Conservation (phyloP, 345 rosid species). For the Lepidium didymum region DNA sequence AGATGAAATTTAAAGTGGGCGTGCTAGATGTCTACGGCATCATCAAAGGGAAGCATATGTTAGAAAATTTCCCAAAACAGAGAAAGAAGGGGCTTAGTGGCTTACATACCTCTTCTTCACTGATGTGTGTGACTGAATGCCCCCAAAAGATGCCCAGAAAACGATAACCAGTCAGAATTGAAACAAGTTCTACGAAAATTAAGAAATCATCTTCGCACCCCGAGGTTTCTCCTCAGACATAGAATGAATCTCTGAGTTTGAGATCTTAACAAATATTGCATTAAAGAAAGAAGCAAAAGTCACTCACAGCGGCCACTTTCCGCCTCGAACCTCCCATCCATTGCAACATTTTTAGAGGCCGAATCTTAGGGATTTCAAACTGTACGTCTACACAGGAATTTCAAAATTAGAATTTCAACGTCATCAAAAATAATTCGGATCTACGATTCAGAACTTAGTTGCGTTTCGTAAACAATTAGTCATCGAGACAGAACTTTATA, state of each 20-base stretch:
- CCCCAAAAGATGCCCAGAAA: not conserved
- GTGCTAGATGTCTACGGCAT: not conserved
- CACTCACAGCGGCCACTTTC: conserved; percentile 63
- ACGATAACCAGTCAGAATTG: conserved; percentile 1
- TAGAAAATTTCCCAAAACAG: not conserved
- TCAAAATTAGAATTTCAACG: not conserved
- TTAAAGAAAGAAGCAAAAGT: not conserved
- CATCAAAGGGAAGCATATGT: not conserved
- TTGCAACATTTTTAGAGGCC: conserved; percentile 47
- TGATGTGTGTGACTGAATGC: conserved; percentile 25
- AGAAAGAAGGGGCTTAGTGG: not conserved
- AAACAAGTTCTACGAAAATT: not conserved
- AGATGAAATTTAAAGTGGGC: not conserved
- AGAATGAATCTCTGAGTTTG: not conserved
- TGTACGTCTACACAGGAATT: not conserved
- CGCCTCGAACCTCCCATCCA: conserved; percentile 97
- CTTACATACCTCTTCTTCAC: conserved; percentile 27
- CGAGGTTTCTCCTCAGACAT: not conserved
- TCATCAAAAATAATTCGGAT: not conserved
- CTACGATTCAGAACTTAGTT: conserved; percentile 2
- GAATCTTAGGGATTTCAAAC: not conserved
- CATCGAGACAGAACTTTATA: not conserved
- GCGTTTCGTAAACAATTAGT: not conserved
- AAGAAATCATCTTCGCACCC: not conserved
- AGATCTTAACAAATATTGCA: not conserved